These are phyloP conservation scores for Linum tenue DNA, from an alignment of 345 rosid genomes.

Conservation along the genomic window DNA sequence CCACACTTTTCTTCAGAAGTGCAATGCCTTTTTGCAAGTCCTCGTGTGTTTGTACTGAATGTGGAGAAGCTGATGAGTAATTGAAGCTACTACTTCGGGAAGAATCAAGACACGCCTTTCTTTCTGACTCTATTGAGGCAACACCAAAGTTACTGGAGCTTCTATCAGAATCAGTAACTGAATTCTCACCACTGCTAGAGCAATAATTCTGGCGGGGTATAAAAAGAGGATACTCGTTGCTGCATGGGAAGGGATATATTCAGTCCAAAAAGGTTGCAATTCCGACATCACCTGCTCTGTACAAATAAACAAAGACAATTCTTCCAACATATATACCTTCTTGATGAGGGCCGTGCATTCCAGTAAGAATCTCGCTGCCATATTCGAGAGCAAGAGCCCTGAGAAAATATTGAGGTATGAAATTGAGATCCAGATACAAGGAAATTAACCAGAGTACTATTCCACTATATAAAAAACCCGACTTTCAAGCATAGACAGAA, in stretches of 20 bases:
- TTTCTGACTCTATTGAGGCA: conserved; percentile 86
- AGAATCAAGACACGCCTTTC: conserved; percentile 52
- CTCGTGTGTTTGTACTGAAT: conserved; percentile 71
- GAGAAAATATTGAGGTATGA: conserved; percentile 14
- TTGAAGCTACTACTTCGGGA: conserved; percentile 61
- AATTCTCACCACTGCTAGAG: conserved; percentile 70
- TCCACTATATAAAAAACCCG: no score
- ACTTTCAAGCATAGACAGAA: no score
- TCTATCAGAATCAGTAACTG: conserved; percentile 61
- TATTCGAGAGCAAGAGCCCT: conserved; percentile 95
- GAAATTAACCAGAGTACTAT: not conserved
- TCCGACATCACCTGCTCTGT: conserved; percentile 5
- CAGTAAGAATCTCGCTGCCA: conserved; percentile 95
- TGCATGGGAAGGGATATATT: conserved; percentile 28
- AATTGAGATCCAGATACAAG: not conserved
- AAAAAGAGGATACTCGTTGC: conserved; percentile 91
- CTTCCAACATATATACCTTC: conserved; percentile 45
- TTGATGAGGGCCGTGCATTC: conserved; percentile 72
- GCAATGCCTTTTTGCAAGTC: conserved; percentile 90
- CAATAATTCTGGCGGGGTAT: conserved; percentile 85
- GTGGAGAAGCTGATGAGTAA: conserved; percentile 67
- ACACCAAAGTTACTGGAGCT: conserved; percentile 83
- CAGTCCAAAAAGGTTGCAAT: conserved; percentile 11
- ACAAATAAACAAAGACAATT: not conserved
- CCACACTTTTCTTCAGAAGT: conserved; percentile 95